These are phyloP conservation scores for Colletotrichum scovillei DNA, from an alignment of 2,329 filamentous ascomycete species.

Conservation along the genomic window DNA sequence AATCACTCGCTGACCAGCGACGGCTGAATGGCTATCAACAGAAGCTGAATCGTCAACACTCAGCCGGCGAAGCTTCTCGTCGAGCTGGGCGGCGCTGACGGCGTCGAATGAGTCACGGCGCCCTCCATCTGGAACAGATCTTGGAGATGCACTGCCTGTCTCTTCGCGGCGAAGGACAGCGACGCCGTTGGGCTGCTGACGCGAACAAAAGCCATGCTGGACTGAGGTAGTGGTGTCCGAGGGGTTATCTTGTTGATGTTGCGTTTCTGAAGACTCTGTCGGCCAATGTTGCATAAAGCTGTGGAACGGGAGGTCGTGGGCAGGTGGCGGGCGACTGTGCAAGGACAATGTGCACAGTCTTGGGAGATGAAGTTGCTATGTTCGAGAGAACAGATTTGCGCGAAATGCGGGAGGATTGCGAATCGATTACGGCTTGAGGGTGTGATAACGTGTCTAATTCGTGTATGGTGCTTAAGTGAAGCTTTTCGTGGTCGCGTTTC, in stretches of 20 bases:
- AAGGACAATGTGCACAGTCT: slow-evolving; percentile 63
- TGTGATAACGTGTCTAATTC: slow-evolving; percentile 18
- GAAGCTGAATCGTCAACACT: slow-evolving; percentile 48
- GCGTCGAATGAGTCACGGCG: slow-evolving; percentile 43
- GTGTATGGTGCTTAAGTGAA: slow-evolving; percentile 21
- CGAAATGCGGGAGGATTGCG: slow-evolving; percentile 7
- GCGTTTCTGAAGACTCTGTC: slow-evolving; percentile 56
- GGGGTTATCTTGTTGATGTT: slow-evolving; percentile 50
- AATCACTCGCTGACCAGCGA: slow-evolving; percentile 64
- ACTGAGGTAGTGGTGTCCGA: slow-evolving; percentile 46
- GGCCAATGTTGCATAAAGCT: slow-evolving; percentile 75
- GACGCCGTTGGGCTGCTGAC: slow-evolving; percentile 54
- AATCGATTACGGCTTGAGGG: slow-evolving; percentile 15
- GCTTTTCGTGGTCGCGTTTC: slow-evolving; percentile 26
- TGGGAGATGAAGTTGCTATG: slow-evolving; percentile 1
- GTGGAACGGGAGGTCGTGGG: slow-evolving; percentile 48
- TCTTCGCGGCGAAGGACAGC: slow-evolving; percentile 46
- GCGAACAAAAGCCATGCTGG: slow-evolving; percentile 68
- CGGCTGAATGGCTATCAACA: slow-evolving; percentile 41
- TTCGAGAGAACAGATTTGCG: not conserved
- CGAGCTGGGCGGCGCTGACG: slow-evolving; percentile 56
- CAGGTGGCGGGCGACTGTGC: slow-evolving; percentile 60
- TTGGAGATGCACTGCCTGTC: slow-evolving; percentile 50
- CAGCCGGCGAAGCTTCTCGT: slow-evolving; percentile 65
- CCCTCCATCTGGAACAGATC: slow-evolving; percentile 44